Conservation (phyloP, 805 yeast genomes). For the Saturnispora serradocipensis region DNA sequence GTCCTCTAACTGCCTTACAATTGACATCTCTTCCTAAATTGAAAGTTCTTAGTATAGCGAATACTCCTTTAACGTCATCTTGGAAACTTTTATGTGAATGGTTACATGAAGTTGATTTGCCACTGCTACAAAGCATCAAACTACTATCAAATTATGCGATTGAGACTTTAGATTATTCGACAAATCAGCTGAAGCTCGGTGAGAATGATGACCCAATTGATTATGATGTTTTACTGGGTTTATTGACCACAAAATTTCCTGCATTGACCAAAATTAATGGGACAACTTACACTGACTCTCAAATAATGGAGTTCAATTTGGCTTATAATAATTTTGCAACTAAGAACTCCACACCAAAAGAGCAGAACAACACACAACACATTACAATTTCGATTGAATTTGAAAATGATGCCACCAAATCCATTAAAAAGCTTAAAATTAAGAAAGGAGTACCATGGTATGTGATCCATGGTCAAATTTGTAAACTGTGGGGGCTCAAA, state of each 20-base stretch:
- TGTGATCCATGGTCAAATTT: not conserved
- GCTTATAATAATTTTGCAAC: not conserved
- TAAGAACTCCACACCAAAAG: not conserved
- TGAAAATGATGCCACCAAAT: not conserved
- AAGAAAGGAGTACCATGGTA: not conserved
- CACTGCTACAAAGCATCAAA: not conserved
- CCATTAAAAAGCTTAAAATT: not conserved
- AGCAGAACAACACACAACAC: not conserved
- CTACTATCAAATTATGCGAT: not conserved
- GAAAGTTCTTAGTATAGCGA: slow-evolving; percentile 27
- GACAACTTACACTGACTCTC: slow-evolving; percentile 28
- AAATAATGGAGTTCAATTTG: not conserved
- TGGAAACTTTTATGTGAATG: not conserved
- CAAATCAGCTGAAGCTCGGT: not conserved
- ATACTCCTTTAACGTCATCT: slow-evolving; percentile 26
- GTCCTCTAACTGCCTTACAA: not conserved
- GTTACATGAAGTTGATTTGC: not conserved
- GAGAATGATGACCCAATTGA: not conserved
- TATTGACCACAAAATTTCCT: slow-evolving; percentile 20
- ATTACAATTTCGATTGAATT: not conserved
- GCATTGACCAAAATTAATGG: slow-evolving; percentile 47
- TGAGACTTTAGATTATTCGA: not conserved
- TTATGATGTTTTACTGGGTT: slow-evolving; percentile 15
- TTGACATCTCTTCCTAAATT: slow-evolving; percentile 10
- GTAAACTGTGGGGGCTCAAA: not conserved